These are phyloP conservation scores for Spergularia marina DNA, from an alignment of 148 eudicot genomes.

Conservation along the genomic window DNA sequence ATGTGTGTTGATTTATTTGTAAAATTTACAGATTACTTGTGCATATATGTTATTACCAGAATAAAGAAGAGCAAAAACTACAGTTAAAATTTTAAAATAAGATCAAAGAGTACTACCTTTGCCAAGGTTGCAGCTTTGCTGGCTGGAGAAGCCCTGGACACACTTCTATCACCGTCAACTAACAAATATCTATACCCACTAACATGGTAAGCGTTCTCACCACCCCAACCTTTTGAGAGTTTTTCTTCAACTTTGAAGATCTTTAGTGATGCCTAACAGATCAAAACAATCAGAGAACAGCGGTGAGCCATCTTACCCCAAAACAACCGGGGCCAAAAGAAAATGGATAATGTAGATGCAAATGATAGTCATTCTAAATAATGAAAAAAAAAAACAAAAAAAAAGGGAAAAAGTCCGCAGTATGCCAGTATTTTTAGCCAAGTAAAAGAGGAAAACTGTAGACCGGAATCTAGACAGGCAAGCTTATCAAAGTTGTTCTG, in stretches of 20 bases:
- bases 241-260: slow-evolving; percentile 83
- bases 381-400: background rate
- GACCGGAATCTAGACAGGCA: background rate
- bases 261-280: slow-evolving; percentile 69
- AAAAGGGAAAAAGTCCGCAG: background rate
- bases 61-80: background rate
- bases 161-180: slow-evolving; percentile 77
- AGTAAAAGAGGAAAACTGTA: background rate
- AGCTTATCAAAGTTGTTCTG: background rate
- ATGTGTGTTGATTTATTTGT: too few species aligned
- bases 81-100: background rate
- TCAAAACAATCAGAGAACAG: slow-evolving; percentile 6
- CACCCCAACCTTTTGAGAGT: slow-evolving; percentile 96
- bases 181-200: slow-evolving; percentile 83
- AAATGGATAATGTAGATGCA: background rate
- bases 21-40: background rate
- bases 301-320: background rate
- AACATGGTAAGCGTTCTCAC: slow-evolving; percentile 99
- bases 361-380: background rate
- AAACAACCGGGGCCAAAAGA: too few species aligned
- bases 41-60: slow-evolving; percentile 6
- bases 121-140: slow-evolving; percentile 77
- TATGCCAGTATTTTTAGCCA: background rate
- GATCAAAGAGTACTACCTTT: slow-evolving; percentile 47
- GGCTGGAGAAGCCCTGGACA: slow-evolving; percentile 89